Conservation (phyloP, 83 land plant species). For the Picea abies region DNA sequence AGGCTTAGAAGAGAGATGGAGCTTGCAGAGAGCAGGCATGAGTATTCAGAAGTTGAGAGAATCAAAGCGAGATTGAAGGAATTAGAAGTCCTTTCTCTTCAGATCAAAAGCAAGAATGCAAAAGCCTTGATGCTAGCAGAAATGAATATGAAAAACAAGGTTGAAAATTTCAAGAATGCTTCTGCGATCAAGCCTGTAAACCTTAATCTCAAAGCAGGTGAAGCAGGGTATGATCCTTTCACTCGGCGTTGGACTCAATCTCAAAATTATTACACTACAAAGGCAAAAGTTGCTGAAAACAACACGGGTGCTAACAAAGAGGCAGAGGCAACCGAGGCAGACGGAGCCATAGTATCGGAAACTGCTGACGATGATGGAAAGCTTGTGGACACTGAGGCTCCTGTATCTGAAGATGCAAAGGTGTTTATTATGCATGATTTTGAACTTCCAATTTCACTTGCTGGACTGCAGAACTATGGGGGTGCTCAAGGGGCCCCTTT, state of each 20-base stretch:
- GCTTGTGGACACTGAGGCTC: constrained; percentile 76
- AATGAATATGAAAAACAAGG: constrained; percentile 90
- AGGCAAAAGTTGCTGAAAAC: constrained; percentile 37
- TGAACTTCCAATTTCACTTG: constrained; percentile 71
- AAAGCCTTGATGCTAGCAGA: constrained; percentile 84
- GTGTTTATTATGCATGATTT: constrained; percentile 69
- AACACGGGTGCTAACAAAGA: constrained; percentile 3
- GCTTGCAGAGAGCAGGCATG: too few relatives aligned
- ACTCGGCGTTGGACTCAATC: constrained; percentile 98
- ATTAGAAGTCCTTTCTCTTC: constrained; percentile 58
- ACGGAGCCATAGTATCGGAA: constrained; percentile 51
- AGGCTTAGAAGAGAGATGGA: too few relatives aligned
- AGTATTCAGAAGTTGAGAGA: constrained; percentile 23
- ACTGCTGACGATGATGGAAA: constrained; percentile 77
- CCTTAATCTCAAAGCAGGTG: constrained; percentile 79
- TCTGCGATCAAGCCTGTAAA: constrained; percentile 81
- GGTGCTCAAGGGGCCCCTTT: constrained; percentile 80
- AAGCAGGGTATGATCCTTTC: constrained; percentile 98
- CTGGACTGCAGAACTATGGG: constrained; percentile 66
- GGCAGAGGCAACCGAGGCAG: constrained; percentile 16
- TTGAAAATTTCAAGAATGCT: constrained; percentile 94
- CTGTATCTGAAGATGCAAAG: constrained; percentile 65
- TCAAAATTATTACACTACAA: too few relatives aligned
- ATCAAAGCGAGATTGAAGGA: constrained; percentile 68
- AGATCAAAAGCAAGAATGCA: constrained; percentile 55